Conservation (phyloP, 176 grass and related monocot species). For the Urochloa ruziziensis region DNA sequence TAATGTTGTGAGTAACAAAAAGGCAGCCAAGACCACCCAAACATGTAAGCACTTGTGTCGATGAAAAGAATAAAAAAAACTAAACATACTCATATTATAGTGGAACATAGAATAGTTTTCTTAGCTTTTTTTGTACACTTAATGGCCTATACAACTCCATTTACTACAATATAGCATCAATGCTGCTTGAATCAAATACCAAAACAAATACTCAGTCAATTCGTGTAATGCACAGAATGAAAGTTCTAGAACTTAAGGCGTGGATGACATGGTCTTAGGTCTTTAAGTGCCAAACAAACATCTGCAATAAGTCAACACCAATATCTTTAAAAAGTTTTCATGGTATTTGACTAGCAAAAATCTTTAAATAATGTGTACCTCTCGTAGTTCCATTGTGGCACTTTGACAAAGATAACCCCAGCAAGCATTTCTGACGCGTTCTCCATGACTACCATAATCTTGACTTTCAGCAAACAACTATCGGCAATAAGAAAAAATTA, state of each 20-base stretch:
- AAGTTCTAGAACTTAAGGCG: neutral
- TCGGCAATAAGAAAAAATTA: neutral
- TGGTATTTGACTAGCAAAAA: neutral
- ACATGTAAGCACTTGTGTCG: neutral
- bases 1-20: conserved; percentile 8
- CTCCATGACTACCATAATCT: conserved; percentile 92
- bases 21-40: neutral
- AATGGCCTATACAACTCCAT: neutral
- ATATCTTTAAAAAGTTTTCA: neutral
- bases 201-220: conserved; percentile 7
- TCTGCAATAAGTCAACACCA: neutral
- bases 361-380: conserved; percentile 31
- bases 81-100: neutral
- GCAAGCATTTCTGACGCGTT: conserved; percentile 94
- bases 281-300: neutral
- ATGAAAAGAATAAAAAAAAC: neutral
- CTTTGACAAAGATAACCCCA: conserved; percentile 99
- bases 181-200: neutral
- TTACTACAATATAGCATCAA: neutral
- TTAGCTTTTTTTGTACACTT: neutral
- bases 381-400: conserved; percentile 82
- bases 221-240: neutral
- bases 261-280: neutral
- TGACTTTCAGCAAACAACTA: conserved; percentile 97
- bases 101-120: neutral